Evolutionary conservation across 345 rosid genomes (phyloP).

Genomic region (Melastoma malabathricum): DNA sequence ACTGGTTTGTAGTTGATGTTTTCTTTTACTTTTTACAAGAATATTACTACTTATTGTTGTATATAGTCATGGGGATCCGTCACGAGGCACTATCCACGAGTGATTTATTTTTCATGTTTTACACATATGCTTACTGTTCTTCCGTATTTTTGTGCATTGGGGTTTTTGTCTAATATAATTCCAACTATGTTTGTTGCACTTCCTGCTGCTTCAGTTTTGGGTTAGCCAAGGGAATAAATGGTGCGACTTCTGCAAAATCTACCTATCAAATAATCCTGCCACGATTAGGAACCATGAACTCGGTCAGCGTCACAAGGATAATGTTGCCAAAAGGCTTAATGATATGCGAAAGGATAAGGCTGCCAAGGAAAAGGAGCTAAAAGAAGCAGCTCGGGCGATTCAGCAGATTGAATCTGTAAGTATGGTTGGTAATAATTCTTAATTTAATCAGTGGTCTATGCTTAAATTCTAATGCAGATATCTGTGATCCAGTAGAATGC

Average conservation of each 20-base stretch:
- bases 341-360: slow-evolving; percentile 68
- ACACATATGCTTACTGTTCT: no score
- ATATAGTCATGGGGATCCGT: no score
- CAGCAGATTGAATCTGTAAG: slow-evolving; percentile 92
- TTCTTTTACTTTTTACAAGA: no score
- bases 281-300: slow-evolving; percentile 94
- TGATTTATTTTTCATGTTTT: no score
- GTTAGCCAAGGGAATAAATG: slow-evolving; percentile 95
- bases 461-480: no score
- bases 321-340: slow-evolving; percentile 55
- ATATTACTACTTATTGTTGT: no score
- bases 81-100: no score
- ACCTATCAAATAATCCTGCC: slow-evolving; percentile 56
- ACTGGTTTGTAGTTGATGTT: no score
- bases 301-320: slow-evolving; percentile 68
- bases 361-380: slow-evolving; percentile 67
- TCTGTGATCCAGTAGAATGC: no score
- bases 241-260: slow-evolving; percentile 95
- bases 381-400: slow-evolving; percentile 56
- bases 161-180: no score
- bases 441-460: background rate
- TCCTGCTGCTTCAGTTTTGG: slow-evolving; percentile 46
- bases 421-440: slow-evolving; percentile 2
- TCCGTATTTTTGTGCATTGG: no score
- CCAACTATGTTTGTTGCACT: no score